Evolutionary conservation across 2,329 filamentous ascomycete genomes (phyloP).

Genomic region (Cytospora paraplurivora): DNA sequence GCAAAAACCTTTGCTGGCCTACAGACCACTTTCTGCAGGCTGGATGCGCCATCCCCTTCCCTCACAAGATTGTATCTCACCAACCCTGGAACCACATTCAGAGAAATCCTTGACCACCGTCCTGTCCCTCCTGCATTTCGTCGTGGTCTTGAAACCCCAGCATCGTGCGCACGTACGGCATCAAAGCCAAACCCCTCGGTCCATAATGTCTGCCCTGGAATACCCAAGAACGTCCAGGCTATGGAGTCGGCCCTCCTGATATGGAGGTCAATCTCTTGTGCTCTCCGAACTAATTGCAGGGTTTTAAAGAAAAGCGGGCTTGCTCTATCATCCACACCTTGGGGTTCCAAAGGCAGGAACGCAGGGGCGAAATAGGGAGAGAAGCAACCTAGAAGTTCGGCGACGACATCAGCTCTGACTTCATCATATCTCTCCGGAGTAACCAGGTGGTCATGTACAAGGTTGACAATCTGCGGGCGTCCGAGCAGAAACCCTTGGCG

Average conservation of each 20-base stretch:
- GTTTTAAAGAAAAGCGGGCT: neutral
- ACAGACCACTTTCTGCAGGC: neutral
- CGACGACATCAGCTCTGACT: neutral
- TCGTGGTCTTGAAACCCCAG: neutral
- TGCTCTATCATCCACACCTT: neutral
- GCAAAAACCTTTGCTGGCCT: conserved; percentile 1
- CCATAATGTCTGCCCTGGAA: neutral
- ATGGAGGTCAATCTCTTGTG: conserved; percentile 2
- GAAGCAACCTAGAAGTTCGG: conserved; percentile 5
- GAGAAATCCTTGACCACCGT: neutral
- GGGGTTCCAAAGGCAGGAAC: neutral
- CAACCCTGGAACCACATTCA: conserved; percentile 11
- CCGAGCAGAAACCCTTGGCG: neutral
- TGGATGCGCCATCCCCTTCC: neutral
- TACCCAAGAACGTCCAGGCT: neutral
- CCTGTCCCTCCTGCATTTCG: neutral
- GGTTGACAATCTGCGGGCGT: neutral
- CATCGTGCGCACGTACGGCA: neutral
- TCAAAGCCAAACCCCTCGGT: neutral
- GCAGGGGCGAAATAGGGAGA: conserved; percentile 6
- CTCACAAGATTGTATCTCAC: neutral
- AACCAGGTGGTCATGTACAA: neutral
- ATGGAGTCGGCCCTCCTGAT: neutral
- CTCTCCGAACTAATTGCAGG: neutral
- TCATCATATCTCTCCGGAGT: too few species aligned